Evolutionary conservation across 2,329 filamentous ascomycete genomes (phyloP), one percentile per base, ranked within the genome.

Genomic region (Ophiocordyceps camponoti-saundersi): DNA sequence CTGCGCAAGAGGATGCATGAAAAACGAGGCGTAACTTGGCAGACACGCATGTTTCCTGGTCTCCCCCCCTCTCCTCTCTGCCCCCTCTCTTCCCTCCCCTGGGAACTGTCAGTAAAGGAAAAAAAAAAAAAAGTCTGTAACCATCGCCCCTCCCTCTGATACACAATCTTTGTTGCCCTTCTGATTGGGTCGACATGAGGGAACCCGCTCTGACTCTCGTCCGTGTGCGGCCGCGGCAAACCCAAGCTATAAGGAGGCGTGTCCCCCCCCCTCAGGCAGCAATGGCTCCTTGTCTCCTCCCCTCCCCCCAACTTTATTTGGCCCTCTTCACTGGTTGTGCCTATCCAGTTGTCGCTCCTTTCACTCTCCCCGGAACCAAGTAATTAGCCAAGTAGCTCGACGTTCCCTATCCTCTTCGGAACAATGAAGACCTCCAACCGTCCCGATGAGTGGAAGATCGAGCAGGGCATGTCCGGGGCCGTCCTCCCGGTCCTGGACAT

Each of bases 381-480:
- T 39, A 6, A 39, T 18, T 15, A n/a, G 16, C 2, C 16, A 4
- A 34, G 32, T 34, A 34, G 16, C 3, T n/a, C 12, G 13, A 34
- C 32, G 32, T 34, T 34, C 32, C 32, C 16, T 40, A n/a, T 40
- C n/a, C 18, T 40, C n/a, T 80, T 18, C 15, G n/a, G 10, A 18
- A 18, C 16, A 40, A 47, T 44, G 32, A 44, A 30, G 42, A 46
- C 32, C 15, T 18, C 32, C 32, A 46, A 46, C 22, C 44, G 44
- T 12, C 61, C 66, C 2, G 68, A 73, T 61, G 70, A 73, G 57
- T 74, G 70, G 70, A 72, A 66, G 55, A 66, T 73, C 44, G 71
- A 74, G 49, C 71, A 74, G 53, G 71, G 71, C 7, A 52, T 73
- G 29, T 59, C 64, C n/a, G 66, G 59, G 39, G 63, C 66, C 2